Evolutionary conservation across 306 rosid genomes (phyloP), one percentile per base, ranked within the genome.

Genomic region (Myrica gale): DNA sequence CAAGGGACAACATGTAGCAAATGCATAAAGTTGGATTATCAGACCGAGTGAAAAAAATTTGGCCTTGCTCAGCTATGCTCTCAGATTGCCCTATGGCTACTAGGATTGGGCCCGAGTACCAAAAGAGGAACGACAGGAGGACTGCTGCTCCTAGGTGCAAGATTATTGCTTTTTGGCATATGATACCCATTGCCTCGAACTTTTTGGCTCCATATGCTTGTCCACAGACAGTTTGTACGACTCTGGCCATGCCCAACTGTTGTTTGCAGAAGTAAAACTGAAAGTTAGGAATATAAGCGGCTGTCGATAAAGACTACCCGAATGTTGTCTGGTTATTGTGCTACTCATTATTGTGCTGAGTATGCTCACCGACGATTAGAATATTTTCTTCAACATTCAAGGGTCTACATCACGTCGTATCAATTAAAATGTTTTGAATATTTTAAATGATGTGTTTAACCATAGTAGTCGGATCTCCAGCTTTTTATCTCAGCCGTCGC

Each of bases 241-340:
- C 97, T 78, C 90, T 88, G 5, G 97, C 94, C 95, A 91, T 89
- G 1, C 95, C 97, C 67, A 88, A 46, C 97, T 89, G 76, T 42
- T 69, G n/a, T 61, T 32, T 13, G 1, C 7, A 52, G n/a, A 76
- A 10, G 41, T 19, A 53, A 0, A 67, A 26, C 13, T n/a, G 5
- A 45, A 45, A 8, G 2, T 48, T 37, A 32, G 4, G 41, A 39
- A 1, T 1, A 48, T 13, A 26, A 0, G 32, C 32, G 32, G 32
- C 32, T 1, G 1, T 26, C 32, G 32, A 26, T 26, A 26, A 26
- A 26, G 1, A 26, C 32, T 26, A 1, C 32, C 32, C 32, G 32
- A 23, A 1, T 23, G 26, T 23, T 23, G 26, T 23, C 26, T 23
- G 26, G 26, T 23, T 23, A 23, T 23, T 23, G 26, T 23, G 26